These are phyloP conservation scores for Ligustrum vulgare DNA, from an alignment of 257 asterid species.

Conservation along the genomic window DNA sequence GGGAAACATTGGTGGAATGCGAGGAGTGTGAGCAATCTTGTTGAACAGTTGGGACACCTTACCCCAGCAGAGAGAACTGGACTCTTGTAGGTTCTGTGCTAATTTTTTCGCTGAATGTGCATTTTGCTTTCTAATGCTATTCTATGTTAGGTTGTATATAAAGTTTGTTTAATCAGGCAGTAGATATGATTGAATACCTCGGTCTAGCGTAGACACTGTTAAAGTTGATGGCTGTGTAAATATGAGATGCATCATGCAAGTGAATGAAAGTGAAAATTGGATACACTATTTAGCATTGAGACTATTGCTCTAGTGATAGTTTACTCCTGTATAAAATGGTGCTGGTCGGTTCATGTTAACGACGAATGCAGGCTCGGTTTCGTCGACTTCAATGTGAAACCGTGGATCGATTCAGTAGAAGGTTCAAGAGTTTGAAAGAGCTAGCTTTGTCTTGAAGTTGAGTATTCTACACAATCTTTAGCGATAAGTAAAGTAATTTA, in stretches of 20 bases:
- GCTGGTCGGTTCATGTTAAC: no score
- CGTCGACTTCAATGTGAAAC: background rate
- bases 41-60: constrained; percentile 80
- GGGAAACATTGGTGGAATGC: constrained; percentile 65
- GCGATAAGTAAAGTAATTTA: no score
- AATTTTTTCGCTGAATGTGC: constrained; percentile 17
- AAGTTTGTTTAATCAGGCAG: constrained; percentile 30
- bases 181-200: background rate
- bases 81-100: constrained; percentile 29
- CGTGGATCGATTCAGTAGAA: background rate
- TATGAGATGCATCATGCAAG: no score
- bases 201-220: no score
- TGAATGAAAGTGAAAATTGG: background rate
- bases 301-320: background rate
- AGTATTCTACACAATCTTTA: background rate
- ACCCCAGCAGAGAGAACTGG: constrained; percentile 78
- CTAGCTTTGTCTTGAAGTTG: background rate
- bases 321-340: no score
- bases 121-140: constrained; percentile 28
- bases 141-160: constrained; percentile 26
- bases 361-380: background rate
- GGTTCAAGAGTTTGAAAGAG: background rate
- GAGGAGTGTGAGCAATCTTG: constrained; percentile 60
- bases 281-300: background rate
- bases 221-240: background rate